A percentile compares a stretch with the other conserved stretches of the same genome.
Conservation (phyloP, 2,329 filamentous ascomycete species). For the Aspergillus uvarum region DNA sequence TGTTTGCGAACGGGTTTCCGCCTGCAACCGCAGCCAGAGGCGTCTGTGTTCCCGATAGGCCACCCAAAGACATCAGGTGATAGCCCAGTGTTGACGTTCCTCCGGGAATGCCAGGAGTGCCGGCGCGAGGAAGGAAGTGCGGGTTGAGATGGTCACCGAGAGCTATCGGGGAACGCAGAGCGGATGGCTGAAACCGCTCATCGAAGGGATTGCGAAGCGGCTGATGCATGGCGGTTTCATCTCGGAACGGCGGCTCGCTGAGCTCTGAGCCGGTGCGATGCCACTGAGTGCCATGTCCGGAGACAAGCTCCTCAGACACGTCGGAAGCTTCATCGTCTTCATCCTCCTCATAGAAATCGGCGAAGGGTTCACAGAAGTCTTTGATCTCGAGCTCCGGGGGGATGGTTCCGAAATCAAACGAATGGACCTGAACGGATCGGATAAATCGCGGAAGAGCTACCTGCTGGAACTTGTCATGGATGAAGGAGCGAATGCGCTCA, state of each 20-base stretch:
- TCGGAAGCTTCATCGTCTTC: slow-evolving; percentile 51
- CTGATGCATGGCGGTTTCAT: slow-evolving; percentile 30
- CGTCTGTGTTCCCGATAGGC: slow-evolving; percentile 50
- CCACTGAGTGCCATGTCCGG: slow-evolving; percentile 26
- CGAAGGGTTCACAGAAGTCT: slow-evolving; percentile 91
- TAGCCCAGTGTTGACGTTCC: slow-evolving; percentile 52
- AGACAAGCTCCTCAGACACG: slow-evolving; percentile 35
- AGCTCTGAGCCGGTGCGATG: slow-evolving; percentile 22
- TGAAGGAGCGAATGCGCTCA: slow-evolving; percentile 83
- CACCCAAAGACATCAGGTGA: slow-evolving; percentile 49
- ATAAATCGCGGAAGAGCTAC: slow-evolving; percentile 92
- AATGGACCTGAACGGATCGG: slow-evolving; percentile 89
- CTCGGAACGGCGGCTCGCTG: slow-evolving; percentile 31
- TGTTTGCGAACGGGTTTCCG: slow-evolving; percentile 41
- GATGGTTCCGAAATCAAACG: slow-evolving; percentile 85
- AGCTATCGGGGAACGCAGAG: slow-evolving; percentile 37
- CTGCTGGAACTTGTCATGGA: slow-evolving; percentile 93
- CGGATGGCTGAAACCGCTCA: slow-evolving; percentile 31
- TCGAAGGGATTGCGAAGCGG: slow-evolving; percentile 31
- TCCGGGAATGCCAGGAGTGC: slow-evolving; percentile 49
- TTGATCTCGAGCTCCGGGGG: slow-evolving; percentile 87
- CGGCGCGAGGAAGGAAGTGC: slow-evolving; percentile 46
- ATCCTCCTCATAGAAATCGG: slow-evolving; percentile 90
- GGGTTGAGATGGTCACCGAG: slow-evolving; percentile 41
- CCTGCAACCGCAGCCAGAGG: slow-evolving; percentile 49